Evolutionary conservation across 805 yeast genomes (phyloP), one percentile per base, ranked within the genome.

Genomic region (Metschnikowia koreensis): DNA sequence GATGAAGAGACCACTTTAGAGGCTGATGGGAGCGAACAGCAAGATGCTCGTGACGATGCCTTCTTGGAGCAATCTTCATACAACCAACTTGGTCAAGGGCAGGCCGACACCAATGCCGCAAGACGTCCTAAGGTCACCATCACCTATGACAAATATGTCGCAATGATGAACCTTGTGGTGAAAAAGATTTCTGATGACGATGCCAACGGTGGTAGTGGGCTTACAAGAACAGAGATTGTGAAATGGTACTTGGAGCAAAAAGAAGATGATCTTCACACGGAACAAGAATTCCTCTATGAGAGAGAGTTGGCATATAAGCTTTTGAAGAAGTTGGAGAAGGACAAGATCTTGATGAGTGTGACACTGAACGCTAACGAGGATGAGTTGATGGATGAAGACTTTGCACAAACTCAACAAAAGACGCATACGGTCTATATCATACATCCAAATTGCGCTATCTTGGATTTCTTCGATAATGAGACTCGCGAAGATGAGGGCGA

Each of bases 381-480:
- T 9, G 60, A 41, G 1, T 37, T 55, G 28, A 54, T 60, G 15
- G 60, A 41, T 10, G 61, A 48, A 11, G 56, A 49, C 29, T 50
- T 46, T 36, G 56, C 48, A 15, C 47, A 51, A 11, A 47, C 46
- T 7, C 51, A 48, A 13, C 52, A 48, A 17, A 43, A 41, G 12
- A 51, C 53, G 7, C 59, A 55, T 38, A 64, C 74, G 9, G 75
- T 75, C 34, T 75, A 74, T 58, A 74, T 74, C 27, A 60, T 75
- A 44, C 96, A 89, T 73, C 97, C 97, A 50, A 89, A 89, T 67
- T 87, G 92, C 71, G 87, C 91, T 15, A 81, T 87, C 52, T 77
- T 85, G 58, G 96, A 88, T 59, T 78, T 80, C 65, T 76, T 81
- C 55, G 84, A 80, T 39, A 56, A 58, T 36, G 58, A 57, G 41